Evolutionary conservation across 768 basidiomycete species (phyloP), one percentile per base, ranked within the genome.

Genomic region (Tephrocybe sp.): DNA sequence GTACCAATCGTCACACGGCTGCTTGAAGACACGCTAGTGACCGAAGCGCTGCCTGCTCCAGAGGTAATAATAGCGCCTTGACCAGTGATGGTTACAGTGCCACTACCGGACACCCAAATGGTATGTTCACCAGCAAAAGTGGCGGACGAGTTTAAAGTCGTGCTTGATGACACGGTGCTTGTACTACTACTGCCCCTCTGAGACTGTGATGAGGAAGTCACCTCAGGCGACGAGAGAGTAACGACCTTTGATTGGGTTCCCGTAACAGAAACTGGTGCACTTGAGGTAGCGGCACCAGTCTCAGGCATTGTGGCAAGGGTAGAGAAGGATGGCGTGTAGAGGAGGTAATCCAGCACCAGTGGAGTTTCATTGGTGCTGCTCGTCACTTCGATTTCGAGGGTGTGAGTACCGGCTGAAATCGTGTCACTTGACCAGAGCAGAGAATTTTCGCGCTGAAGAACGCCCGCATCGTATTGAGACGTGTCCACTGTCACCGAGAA

Each of bases 361-460:
- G 31, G 15, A 4, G 30, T 19, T 27, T 30, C 43, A 21, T 44
- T 44, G 16, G 43, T 31, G 31, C 28, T 34, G 28, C 43, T 44
- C 7, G 27, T 31, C 16, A 44, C 19, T 24, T 44, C 22, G 5
- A 44, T 44, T 12, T 22, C 32, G 30, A 44, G 43, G 9, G 28
- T 44, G n/a, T 44, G 43, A 4, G 31, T 11, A 4, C 43, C 43
- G 15, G 43, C 43, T 2, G 43, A 44, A 30, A 44, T 30, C 4
- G 43, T 32, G 32, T 22, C 43, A 22, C 43, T 44, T 1, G 43
- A 31, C 43, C 43, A 44, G 19, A 44, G 43, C 15, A 37, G 16
- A 19, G 34, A 26, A 24, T 25, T 19, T 35, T 27, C 5, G 34
- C 8, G 21, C 44, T 46, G 25, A n/a, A 36, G 24, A 37, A 6